Base-by-base conservation (phyloP, 2,329 filamentous ascomycete genomes). In the Diaporthe sp. region DNA sequence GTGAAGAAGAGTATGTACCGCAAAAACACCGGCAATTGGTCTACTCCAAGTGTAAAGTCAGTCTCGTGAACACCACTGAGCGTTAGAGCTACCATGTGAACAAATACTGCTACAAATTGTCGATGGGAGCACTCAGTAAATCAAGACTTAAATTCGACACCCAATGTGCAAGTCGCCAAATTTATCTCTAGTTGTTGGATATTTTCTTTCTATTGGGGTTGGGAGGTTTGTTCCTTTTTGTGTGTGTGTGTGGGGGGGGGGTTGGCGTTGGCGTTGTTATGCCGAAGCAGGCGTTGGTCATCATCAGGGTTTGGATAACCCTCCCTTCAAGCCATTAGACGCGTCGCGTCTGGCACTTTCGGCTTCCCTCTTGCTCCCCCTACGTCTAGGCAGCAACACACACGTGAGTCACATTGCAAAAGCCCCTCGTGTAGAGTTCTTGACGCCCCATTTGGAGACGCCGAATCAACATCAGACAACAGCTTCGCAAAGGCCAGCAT, bases 281-380 rank as follows among this genome's bases (percentile, higher is more conserved):
- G 34, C 34, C 7, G 34, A 0, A 1, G 34, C 34, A 34, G 34
- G 34, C 0, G 34, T 34, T 7, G 37, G 44, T 25, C 13, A 39
- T 68, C 31, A 22, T 69, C 49, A 69, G 65, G 65, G 65, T 69
- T 69, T 25, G 10, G 65, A 51, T 42, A 69, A 22, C 34, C 17
- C 65, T 34, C 34, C n/a, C 4, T 13, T 0, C 39, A 65, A 55
- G 49, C 49, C 49, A 42, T 42, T 42, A 22, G 44, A 69, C 65
- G 65, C 65, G 65, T 69, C 46, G 65, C 65, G 65, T 55, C n/a
- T 19, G 2, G n/a, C 31, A 55, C 12, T 28, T 68, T 12, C 8
- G 65, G 65, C 46, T 25, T 51, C 34, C 25, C 25, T 25, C 25
- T 25, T 25, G 25, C 25, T 25, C 25, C 25, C 25, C 25, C 25